Evolutionary conservation across 495 filamentous ascomycete genomes (phyloP).

Genomic region (Trypethelium eluteriae): DNA sequence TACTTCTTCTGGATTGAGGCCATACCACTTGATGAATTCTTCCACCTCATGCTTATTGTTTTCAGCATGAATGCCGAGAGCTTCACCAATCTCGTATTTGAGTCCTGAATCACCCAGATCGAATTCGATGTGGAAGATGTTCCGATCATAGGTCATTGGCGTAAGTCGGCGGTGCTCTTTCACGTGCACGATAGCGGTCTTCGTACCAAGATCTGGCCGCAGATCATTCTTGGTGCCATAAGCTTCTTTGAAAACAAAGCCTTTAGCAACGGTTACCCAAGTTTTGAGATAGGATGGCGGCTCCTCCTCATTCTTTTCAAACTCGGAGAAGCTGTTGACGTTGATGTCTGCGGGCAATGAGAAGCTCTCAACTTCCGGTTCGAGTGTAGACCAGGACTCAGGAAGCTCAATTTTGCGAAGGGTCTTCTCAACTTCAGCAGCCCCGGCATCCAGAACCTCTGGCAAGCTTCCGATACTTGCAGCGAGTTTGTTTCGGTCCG

Average conservation of each 20-base stretch:
- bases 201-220: slow-evolving; percentile 74
- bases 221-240: slow-evolving; percentile 65
- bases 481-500: slow-evolving; percentile 50
- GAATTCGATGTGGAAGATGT: slow-evolving; percentile 99
- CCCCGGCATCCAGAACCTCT: slow-evolving; percentile 51
- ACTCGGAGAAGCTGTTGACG: slow-evolving; percentile 71
- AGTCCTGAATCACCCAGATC: slow-evolving; percentile 84
- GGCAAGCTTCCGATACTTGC: slow-evolving; percentile 45
- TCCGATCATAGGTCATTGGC: slow-evolving; percentile 81
- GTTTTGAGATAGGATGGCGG: slow-evolving; percentile 57
- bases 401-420: slow-evolving; percentile 67
- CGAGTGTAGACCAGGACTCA: slow-evolving; percentile 65
- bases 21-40: slow-evolving; percentile 84
- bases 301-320: slow-evolving; percentile 69
- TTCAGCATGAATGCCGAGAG: slow-evolving; percentile 92
- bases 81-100: slow-evolving; percentile 94
- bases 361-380: slow-evolving; percentile 44
- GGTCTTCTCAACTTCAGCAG: slow-evolving; percentile 59
- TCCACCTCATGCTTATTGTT: slow-evolving; percentile 72
- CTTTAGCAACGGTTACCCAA: slow-evolving; percentile 78
- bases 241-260: slow-evolving; percentile 88
- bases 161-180: slow-evolving; percentile 93
- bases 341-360: slow-evolving; percentile 55
- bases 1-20: slow-evolving; percentile 68
- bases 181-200: slow-evolving; percentile 82